phyloP scores from a whole-genome alignment of 202 grass and related monocot genomes.

The Cymbopogon flexuosus region DNA sequence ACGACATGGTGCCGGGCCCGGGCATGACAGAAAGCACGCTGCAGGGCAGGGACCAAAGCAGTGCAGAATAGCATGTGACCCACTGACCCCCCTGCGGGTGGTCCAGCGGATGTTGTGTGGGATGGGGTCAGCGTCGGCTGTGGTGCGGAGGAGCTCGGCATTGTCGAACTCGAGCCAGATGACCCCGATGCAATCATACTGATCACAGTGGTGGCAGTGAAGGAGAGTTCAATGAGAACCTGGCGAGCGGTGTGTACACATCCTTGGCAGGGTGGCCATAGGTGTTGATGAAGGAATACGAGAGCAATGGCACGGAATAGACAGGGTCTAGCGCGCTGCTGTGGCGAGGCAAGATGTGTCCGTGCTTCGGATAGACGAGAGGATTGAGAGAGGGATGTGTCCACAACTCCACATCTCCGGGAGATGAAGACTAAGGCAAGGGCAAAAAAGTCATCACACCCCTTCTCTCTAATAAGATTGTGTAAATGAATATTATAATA shows the following conservation, averaged over 20 bases:
- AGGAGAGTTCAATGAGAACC: conserved; percentile 55
- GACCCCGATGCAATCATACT: conserved; percentile 73
- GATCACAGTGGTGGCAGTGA: conserved; percentile 59
- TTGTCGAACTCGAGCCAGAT: conserved; percentile 58
- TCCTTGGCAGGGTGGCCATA: conserved; percentile 49
- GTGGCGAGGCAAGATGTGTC: neutral
- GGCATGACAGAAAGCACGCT: no score
- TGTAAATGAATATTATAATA: neutral
- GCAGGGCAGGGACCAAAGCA: no score
- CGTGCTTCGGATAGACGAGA: neutral
- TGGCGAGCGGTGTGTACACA: conserved; percentile 41
- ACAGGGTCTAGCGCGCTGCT: conserved; percentile 25
- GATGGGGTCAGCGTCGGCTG: conserved; percentile 39
- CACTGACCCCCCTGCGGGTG: neutral
- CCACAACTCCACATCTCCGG: neutral
- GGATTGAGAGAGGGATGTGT: neutral
- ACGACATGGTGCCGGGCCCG: no score
- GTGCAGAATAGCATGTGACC: no score
- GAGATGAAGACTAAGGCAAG: neutral
- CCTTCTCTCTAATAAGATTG: neutral
- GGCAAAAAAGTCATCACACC: neutral
- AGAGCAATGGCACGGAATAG: conserved; percentile 46
- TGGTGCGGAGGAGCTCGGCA: conserved; percentile 65
- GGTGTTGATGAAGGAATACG: conserved; percentile 62
- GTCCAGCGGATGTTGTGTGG: conserved; percentile 60